phyloP scores from a whole-genome alignment of 2,329 filamentous ascomycete species.

The Thermoascus crustaceus region DNA sequence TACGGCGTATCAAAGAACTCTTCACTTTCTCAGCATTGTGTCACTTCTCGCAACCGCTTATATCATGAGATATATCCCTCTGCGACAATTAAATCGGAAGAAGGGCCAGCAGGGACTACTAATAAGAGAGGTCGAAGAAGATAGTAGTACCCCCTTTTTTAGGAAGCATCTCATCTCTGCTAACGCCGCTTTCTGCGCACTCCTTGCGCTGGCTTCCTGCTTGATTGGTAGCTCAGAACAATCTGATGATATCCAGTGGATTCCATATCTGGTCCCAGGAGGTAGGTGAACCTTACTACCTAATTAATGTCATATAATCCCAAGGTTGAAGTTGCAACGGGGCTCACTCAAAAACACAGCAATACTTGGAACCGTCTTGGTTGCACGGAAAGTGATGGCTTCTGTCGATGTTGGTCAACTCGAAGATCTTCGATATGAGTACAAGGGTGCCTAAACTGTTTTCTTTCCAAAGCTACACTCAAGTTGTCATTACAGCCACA shows the following conservation, averaged over 20 bases:
- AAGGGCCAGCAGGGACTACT: slow-evolving; percentile 20
- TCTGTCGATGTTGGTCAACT: slow-evolving; percentile 32
- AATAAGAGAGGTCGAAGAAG: slow-evolving; percentile 12
- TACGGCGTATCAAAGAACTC: slow-evolving; percentile 14
- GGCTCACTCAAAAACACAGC: slow-evolving; percentile 15
- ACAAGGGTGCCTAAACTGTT: slow-evolving; percentile 31
- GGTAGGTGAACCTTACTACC: slow-evolving; percentile 20
- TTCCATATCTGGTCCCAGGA: slow-evolving; percentile 30
- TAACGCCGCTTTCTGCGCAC: slow-evolving; percentile 22
- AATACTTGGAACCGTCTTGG: slow-evolving; percentile 22
- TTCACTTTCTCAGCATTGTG: slow-evolving; percentile 24
- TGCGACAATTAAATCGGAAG: slow-evolving; percentile 20
- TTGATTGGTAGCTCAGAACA: slow-evolving; percentile 10
- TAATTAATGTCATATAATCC: neutral
- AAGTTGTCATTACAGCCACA: neutral
- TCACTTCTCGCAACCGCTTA: slow-evolving; percentile 33
- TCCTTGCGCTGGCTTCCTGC: slow-evolving; percentile 23
- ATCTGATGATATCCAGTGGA: slow-evolving; percentile 14
- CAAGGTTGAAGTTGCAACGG: neutral
- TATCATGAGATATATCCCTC: slow-evolving; percentile 25
- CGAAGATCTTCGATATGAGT: slow-evolving; percentile 33
- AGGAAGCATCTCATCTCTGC: slow-evolving; percentile 16
- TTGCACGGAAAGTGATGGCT: slow-evolving; percentile 27
- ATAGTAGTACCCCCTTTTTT: no score
- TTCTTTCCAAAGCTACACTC: neutral